A percentile compares a stretch with the other conserved stretches of the same genome.
Conservation (phyloP, 306 rosid species). For the Cucumis melo region DNA sequence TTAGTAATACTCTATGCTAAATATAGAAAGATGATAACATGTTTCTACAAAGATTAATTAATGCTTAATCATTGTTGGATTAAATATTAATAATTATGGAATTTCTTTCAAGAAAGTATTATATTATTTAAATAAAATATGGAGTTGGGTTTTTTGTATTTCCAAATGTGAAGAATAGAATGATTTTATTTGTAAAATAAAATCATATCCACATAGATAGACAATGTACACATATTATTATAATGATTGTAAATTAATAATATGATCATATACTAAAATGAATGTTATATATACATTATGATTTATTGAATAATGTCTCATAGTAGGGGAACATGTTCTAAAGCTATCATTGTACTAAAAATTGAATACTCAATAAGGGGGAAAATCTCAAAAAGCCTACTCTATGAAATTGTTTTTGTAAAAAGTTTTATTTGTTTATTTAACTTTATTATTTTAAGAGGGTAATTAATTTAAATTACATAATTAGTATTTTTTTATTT, state of each 20-base stretch:
- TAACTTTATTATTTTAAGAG: neutral
- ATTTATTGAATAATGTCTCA: neutral
- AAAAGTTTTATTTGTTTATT: neutral
- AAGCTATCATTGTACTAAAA: neutral
- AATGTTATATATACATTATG: neutral
- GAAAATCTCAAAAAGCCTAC: neutral
- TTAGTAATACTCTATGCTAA: neutral
- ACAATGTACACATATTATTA: too few relatives aligned
- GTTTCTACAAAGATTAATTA: too few relatives aligned
- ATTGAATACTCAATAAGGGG: neutral
- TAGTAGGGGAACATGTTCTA: neutral
- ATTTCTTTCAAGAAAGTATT: neutral
- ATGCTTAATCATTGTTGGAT: neutral
- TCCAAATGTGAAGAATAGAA: neutral
- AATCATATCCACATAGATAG: too few relatives aligned
- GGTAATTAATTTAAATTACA: neutral
- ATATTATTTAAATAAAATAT: neutral
- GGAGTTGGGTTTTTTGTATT: neutral
- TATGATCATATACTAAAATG: neutral
- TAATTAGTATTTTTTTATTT: neutral
- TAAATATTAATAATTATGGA: neutral
- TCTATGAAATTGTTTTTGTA: neutral
- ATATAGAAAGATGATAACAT: neutral
- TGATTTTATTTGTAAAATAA: too few relatives aligned
- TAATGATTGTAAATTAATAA: neutral